Percentiles rank a stretch among this genome's conserved stretches.
Evolutionary conservation across 345 rosid species (phyloP).

Genomic region (Conringia planisiliqua): DNA sequence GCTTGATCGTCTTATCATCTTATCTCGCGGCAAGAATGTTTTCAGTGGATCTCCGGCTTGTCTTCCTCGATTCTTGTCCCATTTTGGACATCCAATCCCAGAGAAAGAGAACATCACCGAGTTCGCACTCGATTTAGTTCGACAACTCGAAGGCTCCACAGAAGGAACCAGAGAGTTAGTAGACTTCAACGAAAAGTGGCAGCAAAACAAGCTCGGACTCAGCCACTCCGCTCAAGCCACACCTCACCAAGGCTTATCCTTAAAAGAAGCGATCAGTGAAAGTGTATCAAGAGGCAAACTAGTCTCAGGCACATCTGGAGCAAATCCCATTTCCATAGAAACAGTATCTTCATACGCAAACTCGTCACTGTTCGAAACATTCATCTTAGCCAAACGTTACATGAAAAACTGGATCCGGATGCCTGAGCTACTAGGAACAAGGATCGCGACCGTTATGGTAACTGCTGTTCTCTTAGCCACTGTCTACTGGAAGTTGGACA

Average conservation of each 20-base stretch:
- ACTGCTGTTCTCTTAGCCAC: conserved; percentile 48
- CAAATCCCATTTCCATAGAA: conserved; percentile 16
- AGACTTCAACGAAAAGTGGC: neutral
- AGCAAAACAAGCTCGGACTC: neutral
- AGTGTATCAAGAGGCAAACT: conserved; percentile 17
- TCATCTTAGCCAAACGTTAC: conserved; percentile 25
- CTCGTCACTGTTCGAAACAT: neutral
- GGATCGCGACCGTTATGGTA: conserved; percentile 14
- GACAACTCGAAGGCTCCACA: neutral
- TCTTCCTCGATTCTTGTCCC: neutral
- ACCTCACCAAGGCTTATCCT: neutral
- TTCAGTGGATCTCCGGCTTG: neutral
- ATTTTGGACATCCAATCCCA: neutral
- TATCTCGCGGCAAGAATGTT: neutral
- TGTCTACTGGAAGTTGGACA: conserved; percentile 49
- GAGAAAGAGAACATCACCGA: neutral
- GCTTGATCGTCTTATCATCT: neutral
- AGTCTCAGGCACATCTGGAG: conserved; percentile 20
- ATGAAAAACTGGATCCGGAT: conserved; percentile 27
- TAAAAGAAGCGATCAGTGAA: conserved; percentile 17
- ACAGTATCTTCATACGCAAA: conserved; percentile 28
- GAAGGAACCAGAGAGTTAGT: neutral
- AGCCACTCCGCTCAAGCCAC: neutral
- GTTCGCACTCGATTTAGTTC: neutral
- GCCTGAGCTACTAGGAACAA: conserved; percentile 18